phyloP scores from a whole-genome alignment of 768 basidiomycete species.

The Phaeolepiota aurea region DNA sequence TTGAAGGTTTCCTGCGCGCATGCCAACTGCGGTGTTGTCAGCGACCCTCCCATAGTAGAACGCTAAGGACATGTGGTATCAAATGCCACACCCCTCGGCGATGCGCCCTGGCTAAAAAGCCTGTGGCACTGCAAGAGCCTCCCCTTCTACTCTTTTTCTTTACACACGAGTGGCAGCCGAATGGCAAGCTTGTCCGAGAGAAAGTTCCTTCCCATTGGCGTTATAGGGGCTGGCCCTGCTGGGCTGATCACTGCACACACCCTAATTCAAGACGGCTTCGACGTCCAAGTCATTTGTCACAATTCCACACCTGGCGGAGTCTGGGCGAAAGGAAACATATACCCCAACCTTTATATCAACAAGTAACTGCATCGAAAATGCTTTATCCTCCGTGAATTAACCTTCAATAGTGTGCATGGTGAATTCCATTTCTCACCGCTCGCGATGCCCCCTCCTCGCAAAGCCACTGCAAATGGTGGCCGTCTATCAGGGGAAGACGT shows the following conservation, averaged over 20 bases:
- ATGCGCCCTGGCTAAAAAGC: too few relatives aligned
- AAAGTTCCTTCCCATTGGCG: slow-evolving; percentile 7
- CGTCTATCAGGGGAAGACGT: slow-evolving; percentile 39
- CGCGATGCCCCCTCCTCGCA: slow-evolving; percentile 30
- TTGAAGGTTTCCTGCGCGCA: too few relatives aligned
- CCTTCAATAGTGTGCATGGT: slow-evolving; percentile 35
- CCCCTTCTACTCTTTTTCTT: too few relatives aligned
- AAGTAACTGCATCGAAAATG: slow-evolving; percentile 25
- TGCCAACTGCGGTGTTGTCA: too few relatives aligned
- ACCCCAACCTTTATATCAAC: slow-evolving; percentile 41
- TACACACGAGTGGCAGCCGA: background rate
- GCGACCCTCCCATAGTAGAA: too few relatives aligned
- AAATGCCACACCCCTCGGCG: too few relatives aligned
- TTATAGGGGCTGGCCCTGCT: slow-evolving; percentile 45
- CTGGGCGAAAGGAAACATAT: slow-evolving; percentile 38
- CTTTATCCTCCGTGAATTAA: background rate
- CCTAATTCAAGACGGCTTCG: slow-evolving; percentile 43
- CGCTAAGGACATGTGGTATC: too few relatives aligned
- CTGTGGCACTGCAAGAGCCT: too few relatives aligned
- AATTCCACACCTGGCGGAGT: slow-evolving; percentile 42
- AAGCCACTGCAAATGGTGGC: slow-evolving; percentile 19
- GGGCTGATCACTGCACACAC: slow-evolving; percentile 46
- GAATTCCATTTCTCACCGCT: slow-evolving; percentile 44
- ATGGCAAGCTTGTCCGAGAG: background rate
- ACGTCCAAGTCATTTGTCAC: slow-evolving; percentile 37